A percentile compares a stretch with the other conserved stretches of the same genome.
These are phyloP conservation scores for Coprinopsis cinerea DNA, from an alignment of 768 basidiomycete genomes.

Conservation along the genomic window DNA sequence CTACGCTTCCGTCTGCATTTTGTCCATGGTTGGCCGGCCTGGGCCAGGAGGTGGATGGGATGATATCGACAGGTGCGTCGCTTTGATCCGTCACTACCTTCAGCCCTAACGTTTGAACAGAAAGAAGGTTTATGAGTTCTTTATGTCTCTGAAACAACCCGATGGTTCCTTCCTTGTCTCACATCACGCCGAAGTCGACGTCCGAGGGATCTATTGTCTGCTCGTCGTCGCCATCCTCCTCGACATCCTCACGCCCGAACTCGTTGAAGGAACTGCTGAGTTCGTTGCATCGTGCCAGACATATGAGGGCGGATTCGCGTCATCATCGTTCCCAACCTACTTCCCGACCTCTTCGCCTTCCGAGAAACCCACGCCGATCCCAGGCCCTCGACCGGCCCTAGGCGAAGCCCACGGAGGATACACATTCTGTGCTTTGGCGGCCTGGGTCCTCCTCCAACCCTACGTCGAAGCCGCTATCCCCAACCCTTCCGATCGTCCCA, in stretches of 20 bases:
- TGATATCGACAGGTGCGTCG: conserved; percentile 71
- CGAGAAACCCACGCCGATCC: conserved; percentile 26
- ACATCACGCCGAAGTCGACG: conserved; percentile 86
- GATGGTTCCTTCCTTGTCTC: conserved; percentile 94
- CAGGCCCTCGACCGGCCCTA: conserved; percentile 65
- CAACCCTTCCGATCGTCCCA: conserved; percentile 20
- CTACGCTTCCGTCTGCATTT: conserved; percentile 78
- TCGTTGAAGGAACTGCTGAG: conserved; percentile 65
- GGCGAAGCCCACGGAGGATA: conserved; percentile 99
- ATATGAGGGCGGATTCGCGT: conserved; percentile 94
- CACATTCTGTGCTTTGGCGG: conserved; percentile 87
- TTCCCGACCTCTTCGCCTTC: conserved; percentile 22
- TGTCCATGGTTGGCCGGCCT: conserved; percentile 76
- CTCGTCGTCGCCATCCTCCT: conserved; percentile 78
- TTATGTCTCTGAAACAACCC: conserved; percentile 85
- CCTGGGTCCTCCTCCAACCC: conserved; percentile 73
- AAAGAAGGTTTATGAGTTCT: conserved; percentile 77
- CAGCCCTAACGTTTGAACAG: conserved; percentile 27
- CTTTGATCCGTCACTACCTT: neutral
- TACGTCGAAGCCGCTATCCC: conserved; percentile 26
- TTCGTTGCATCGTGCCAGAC: conserved; percentile 93
- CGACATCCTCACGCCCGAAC: conserved; percentile 83
- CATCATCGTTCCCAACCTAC: conserved; percentile 68
- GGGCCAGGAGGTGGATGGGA: conserved; percentile 81
- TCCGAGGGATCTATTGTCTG: conserved; percentile 93